Base-by-base conservation (phyloP, 306 rosid species). In the Betula pendula region DNA sequence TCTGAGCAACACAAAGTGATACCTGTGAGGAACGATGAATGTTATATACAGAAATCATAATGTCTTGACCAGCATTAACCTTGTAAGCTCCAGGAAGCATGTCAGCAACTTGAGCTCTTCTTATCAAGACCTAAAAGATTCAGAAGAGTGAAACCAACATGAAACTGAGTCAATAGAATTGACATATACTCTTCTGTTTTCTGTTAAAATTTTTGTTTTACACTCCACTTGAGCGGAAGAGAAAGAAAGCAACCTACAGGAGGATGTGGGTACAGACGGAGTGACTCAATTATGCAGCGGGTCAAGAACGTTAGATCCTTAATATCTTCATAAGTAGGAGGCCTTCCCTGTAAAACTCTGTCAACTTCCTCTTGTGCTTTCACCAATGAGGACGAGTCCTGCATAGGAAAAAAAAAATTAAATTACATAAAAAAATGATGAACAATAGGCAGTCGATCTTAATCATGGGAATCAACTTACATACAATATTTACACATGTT, bases 1-100 rank as follows among this genome's bases (percentile, higher is more conserved):
- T 6, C 15, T 22, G 65, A 70, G 74, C 60, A 31, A 29, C 13
- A 25, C 53, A 70, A 71, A 27, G 49, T 10, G 63, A 78, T 89
- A 90, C 97, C 98, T 92, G 67, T 53, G 97, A 89, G 84, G 97
- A 95, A 79, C 70, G 97, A 80, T 90, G 97, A 80, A 89, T 87
- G 82, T 95, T 95, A 80, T 92, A 95, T 25, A 95, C 99, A 65
- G 97, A 92, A 75, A 95, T 92, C 97, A 92, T 95, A 59, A 95
- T 87, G 88, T 95, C 97, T 85, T 95, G 99, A 85, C 99, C 97
- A 52, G 95, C 90, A 68, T 88, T 77, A 72, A 92, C 87, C 87
- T 88, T 92, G 94, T 85, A 95, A 79, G 79, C 83, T 76, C 99
- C 97, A 3, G 97, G 97, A 75, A 95, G 97, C 82, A 73, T 78